Conservation (phyloP, 345 rosid genomes). For the Kernera saxatilis region DNA sequence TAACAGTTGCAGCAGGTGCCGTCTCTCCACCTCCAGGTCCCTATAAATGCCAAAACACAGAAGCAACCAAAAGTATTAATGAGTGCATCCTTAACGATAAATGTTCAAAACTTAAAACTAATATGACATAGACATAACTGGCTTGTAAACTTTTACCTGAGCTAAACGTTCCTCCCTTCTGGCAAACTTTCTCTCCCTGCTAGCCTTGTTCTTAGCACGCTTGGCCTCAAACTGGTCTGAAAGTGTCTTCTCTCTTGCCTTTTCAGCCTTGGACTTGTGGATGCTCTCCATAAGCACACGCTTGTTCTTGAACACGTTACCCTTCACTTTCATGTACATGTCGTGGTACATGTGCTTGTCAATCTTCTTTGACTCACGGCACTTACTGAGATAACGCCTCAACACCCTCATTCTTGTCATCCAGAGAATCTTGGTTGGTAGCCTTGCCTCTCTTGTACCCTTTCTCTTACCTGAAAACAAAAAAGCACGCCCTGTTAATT, state of each 20-base stretch:
- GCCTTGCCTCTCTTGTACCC: constrained; percentile 81
- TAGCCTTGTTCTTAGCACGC: constrained; percentile 71
- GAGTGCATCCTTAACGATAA: background rate
- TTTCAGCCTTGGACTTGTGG: constrained; percentile 71
- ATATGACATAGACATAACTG: background rate
- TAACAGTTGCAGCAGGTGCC: constrained; percentile 20
- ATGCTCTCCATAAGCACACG: constrained; percentile 77
- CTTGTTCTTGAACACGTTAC: constrained; percentile 75
- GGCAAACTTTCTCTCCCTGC: constrained; percentile 68
- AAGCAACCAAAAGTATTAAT: background rate
- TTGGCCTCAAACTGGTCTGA: constrained; percentile 72
- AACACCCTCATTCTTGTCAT: constrained; percentile 73
- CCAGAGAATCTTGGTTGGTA: constrained; percentile 71
- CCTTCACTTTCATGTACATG: constrained; percentile 83
- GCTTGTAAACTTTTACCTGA: constrained; percentile 30
- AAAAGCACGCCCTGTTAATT: too few species aligned
- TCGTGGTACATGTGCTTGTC: constrained; percentile 84
- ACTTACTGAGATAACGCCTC: constrained; percentile 56
- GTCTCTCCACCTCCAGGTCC: constrained; percentile 39
- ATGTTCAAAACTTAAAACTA: background rate
- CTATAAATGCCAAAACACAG: constrained; percentile 4
- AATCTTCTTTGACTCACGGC: constrained; percentile 65
- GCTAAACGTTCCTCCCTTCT: constrained; percentile 69
- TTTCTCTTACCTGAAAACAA: constrained; percentile 62
- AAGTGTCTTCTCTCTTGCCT: constrained; percentile 68